Base-by-base conservation (phyloP, 2,329 filamentous ascomycete genomes). In the Cytospora piceae region DNA sequence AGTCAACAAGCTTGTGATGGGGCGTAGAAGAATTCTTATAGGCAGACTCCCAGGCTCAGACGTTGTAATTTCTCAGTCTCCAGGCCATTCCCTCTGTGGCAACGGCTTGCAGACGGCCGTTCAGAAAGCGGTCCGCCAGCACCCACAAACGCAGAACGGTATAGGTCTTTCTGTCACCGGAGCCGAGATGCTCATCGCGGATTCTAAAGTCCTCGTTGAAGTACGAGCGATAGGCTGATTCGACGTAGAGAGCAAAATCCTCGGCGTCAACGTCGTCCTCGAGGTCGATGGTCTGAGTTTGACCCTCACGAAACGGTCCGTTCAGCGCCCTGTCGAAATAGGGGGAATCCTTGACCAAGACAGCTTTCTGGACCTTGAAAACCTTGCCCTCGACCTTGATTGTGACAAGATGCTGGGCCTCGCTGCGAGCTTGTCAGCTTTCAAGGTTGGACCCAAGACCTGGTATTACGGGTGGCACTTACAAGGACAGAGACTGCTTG, bases 171-270 rank as follows among this genome's bases (percentile, higher is more conserved):
- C 9, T 9, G 42, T 11, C 2, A 2, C 5, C 1, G 42, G 34
- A 14, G 34, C 34, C 12, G 34, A 37, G 34, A 37, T 9, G n/a
- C 8, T 11, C 7, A 3, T 69, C 60, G 59, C 70, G 67, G 51
- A 70, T 67, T 22, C 66, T 27, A 59, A 71, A 68, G 8, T 24
- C 24, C 29, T 31, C 29, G 66, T 65, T 42, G 29, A 58, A 46
- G 34, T 24, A 15, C 17, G 11, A 15, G 9, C 22, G 52, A 66
- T 71, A 71, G 14, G 70, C 58, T 54, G 70, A 51, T 31, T 71
- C 69, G 8, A 70, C 67, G 66, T 70, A 72, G 5, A 69, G 61
- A 9, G 68, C 70, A 62, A 72, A 69, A 34, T 69, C 67, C 1
- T 65, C 69, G n/a, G 20, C 39, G 11, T 62, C 17, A 4, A 72